phyloP scores from a whole-genome alignment of 2,329 filamentous ascomycete species.

The Ophiostoma ips region DNA sequence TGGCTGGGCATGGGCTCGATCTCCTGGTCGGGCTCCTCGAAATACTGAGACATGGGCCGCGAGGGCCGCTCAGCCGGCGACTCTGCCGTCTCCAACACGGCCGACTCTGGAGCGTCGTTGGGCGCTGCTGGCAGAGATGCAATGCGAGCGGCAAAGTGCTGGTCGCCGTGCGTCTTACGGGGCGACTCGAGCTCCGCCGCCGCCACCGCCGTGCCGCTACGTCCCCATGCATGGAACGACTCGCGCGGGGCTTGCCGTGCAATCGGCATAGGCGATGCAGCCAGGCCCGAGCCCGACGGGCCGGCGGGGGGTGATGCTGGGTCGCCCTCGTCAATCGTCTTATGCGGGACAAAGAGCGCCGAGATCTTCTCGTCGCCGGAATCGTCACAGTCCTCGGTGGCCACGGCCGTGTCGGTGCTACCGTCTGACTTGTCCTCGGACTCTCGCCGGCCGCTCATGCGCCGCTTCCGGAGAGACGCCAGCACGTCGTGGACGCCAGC shows the following conservation, averaged over 20 bases:
- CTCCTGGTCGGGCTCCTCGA: constrained; percentile 37
- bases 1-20: constrained; percentile 34
- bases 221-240: constrained; percentile 35
- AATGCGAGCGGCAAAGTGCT: constrained; percentile 9
- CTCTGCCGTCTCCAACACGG: constrained; percentile 25
- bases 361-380: constrained; percentile 76
- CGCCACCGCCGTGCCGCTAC: constrained; percentile 38
- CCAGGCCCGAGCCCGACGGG: background rate
- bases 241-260: constrained; percentile 18
- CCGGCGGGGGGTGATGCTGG: constrained; percentile 10
- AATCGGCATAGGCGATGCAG: constrained; percentile 3
- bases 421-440: constrained; percentile 21
- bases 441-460: constrained; percentile 19
- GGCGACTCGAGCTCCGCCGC: constrained; percentile 35
- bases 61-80: constrained; percentile 20
- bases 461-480: constrained; percentile 2
- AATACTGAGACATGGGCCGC: constrained; percentile 27
- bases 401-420: constrained; percentile 25
- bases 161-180: constrained; percentile 13
- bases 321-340: constrained; percentile 34
- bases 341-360: constrained; percentile 71
- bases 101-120: constrained; percentile 24
- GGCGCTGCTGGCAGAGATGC: constrained; percentile 3
- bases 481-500: background rate
- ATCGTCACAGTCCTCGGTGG: constrained; percentile 37